Evolutionary conservation across 208 protist species (phyloP).

Genomic region (Zelonia costaricensis): DNA sequence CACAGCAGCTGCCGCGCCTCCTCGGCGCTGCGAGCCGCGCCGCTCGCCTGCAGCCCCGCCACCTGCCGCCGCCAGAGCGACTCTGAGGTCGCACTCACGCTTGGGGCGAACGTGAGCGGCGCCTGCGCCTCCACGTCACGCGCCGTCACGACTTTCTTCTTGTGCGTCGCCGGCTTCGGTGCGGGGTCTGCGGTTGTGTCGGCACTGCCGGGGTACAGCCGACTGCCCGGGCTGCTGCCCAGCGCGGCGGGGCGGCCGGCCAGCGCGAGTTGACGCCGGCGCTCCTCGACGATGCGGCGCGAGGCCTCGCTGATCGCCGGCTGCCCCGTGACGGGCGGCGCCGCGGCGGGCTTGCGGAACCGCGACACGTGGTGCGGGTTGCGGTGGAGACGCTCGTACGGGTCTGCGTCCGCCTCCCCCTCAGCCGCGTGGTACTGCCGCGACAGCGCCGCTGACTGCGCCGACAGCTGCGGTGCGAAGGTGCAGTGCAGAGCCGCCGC

Average conservation of each 20-base stretch:
- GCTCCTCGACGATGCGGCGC: constrained; percentile 45
- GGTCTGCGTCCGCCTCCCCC: constrained; percentile 6
- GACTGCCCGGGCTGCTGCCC: constrained; percentile 22
- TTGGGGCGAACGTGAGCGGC: constrained; percentile 54
- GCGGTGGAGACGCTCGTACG: constrained; percentile 57
- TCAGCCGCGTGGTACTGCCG: constrained; percentile 46
- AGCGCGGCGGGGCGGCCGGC: constrained; percentile 12
- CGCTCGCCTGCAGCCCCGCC: constrained; percentile 41
- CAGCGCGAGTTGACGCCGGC: constrained; percentile 24
- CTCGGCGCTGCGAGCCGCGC: constrained; percentile 29
- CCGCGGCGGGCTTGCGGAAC: constrained; percentile 19
- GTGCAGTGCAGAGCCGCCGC: constrained; percentile 43
- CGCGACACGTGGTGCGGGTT: constrained; percentile 32
- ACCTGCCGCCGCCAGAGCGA: constrained; percentile 55
- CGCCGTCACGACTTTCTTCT: constrained; percentile 42
- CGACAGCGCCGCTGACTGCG: constrained; percentile 43
- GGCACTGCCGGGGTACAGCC: constrained; percentile 17
- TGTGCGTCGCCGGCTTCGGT: constrained; percentile 2
- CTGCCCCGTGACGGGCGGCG: constrained; percentile 1
- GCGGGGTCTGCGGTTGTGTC: neutral
- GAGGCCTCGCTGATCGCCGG: constrained; percentile 51
- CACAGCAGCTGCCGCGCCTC: constrained; percentile 68
- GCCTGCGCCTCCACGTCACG: constrained; percentile 31
- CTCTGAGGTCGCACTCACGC: constrained; percentile 41
- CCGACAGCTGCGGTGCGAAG: constrained; percentile 49